Conservation (phyloP, 345 rosid genomes). For the Orychophragmus violaceus region DNA sequence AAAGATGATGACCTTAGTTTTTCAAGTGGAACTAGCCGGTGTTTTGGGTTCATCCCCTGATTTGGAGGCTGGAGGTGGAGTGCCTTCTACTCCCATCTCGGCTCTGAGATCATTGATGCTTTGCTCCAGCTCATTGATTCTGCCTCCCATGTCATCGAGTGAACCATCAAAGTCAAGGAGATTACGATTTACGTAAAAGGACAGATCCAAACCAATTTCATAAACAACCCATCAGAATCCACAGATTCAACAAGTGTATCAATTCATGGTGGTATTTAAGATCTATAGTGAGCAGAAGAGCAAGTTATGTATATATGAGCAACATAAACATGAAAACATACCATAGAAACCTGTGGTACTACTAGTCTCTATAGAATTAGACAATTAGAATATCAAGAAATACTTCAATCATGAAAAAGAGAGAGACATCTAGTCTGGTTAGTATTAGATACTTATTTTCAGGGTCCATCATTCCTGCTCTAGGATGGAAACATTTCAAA, state of each 20-base stretch:
- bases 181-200: not conserved
- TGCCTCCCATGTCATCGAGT: conserved; percentile 90
- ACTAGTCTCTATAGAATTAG: not conserved
- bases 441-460: too few relatives aligned
- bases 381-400: not conserved
- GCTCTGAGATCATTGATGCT: conserved; percentile 68
- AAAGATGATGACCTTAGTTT: not conserved
- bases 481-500: not conserved
- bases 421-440: not conserved
- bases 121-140: conserved; percentile 79
- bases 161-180: conserved; percentile 49
- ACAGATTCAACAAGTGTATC: not conserved
- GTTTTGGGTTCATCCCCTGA: conserved; percentile 50
- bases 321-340: not conserved
- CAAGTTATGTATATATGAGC: not conserved
- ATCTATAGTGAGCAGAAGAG: too few relatives aligned
- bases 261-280: not conserved
- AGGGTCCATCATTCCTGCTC: not conserved
- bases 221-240: not conserved
- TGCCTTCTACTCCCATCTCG: conserved; percentile 77
- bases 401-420: too few relatives aligned
- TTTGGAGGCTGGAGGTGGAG: conserved; percentile 57
- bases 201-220: not conserved
- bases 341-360: not conserved
- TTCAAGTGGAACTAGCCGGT: conserved; percentile 34